Conservation (phyloP, 495 filamentous ascomycete species). For the Aspergillus nidulans region DNA sequence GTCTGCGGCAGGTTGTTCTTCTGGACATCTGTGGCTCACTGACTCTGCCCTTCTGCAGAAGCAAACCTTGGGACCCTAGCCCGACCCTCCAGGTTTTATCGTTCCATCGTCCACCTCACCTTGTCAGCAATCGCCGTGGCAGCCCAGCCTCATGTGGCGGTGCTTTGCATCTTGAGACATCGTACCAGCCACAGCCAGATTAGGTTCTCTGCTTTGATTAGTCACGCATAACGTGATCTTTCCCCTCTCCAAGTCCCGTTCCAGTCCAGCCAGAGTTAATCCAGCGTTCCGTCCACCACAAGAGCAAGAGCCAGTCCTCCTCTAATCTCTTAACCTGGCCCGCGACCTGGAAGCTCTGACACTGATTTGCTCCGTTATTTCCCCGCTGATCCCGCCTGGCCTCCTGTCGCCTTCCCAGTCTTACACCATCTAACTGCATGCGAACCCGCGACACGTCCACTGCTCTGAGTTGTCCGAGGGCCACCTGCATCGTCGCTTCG, state of each 20-base stretch:
- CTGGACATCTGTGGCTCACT: constrained; percentile 3
- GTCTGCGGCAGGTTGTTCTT: constrained; percentile 19
- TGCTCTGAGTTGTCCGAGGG: constrained; percentile 19
- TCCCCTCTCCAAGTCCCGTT: constrained; percentile 9
- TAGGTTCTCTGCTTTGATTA: constrained; percentile 3
- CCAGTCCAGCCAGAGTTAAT: constrained; percentile 2
- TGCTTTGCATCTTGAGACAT: neutral
- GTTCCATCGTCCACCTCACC: too few species aligned
- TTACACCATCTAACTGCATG: constrained; percentile 18
- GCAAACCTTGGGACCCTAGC: constrained; percentile 17
- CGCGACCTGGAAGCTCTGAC: constrained; percentile 14
- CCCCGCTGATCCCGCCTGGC: constrained; percentile 25
- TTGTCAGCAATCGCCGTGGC: too few species aligned
- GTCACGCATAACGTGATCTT: constrained; percentile 15
- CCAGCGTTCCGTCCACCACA: constrained; percentile 6
- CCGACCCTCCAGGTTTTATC: neutral
- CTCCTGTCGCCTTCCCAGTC: constrained; percentile 22
- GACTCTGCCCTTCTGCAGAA: constrained; percentile 19
- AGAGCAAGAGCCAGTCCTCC: neutral
- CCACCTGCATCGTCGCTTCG: constrained; percentile 20
- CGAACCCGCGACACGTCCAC: constrained; percentile 20
- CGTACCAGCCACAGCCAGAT: constrained; percentile 11
- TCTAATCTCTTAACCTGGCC: constrained; percentile 5
- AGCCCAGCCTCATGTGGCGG: constrained; percentile 23
- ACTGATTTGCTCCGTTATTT: constrained; percentile 24